These are phyloP conservation scores for Magnolia sinica DNA, from an alignment of 164 flowering plant species.

Conservation along the genomic window DNA sequence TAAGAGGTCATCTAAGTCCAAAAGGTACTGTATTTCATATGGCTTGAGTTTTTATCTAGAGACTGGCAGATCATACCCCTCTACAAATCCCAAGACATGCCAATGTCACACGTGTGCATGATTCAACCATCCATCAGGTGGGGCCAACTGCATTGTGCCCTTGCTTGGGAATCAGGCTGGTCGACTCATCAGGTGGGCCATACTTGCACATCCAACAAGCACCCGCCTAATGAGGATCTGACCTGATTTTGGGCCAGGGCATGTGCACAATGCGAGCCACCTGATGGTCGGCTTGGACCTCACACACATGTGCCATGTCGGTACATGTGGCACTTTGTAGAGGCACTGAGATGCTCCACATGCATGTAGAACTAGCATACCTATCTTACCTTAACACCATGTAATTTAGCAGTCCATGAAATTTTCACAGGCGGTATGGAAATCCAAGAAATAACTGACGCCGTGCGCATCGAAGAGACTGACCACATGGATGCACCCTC, in stretches of 20 bases:
- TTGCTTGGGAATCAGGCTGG: background rate
- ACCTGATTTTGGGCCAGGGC: background rate
- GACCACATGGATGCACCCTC: conserved; percentile 14
- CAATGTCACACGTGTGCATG: background rate
- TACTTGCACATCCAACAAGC: background rate
- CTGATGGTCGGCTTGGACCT: background rate
- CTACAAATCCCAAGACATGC: too few species aligned
- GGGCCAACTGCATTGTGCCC: background rate
- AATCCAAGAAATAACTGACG: conserved; percentile 22
- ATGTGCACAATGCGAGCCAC: background rate
- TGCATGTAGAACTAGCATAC: background rate
- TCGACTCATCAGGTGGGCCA: background rate
- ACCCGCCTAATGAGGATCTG: background rate
- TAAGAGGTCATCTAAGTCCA: conserved; percentile 18
- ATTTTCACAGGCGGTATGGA: conserved; percentile 31
- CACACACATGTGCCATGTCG: background rate
- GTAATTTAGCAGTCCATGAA: background rate
- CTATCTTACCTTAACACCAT: background rate
- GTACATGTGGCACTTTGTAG: background rate
- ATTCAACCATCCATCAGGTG: background rate
- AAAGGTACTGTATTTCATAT: conserved; percentile 37
- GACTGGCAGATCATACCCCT: background rate
- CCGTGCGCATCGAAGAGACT: conserved; percentile 19
- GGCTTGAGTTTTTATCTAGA: background rate
- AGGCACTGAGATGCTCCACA: background rate